Conservation (phyloP, 306 rosid genomes). For the Casuarina glauca region DNA sequence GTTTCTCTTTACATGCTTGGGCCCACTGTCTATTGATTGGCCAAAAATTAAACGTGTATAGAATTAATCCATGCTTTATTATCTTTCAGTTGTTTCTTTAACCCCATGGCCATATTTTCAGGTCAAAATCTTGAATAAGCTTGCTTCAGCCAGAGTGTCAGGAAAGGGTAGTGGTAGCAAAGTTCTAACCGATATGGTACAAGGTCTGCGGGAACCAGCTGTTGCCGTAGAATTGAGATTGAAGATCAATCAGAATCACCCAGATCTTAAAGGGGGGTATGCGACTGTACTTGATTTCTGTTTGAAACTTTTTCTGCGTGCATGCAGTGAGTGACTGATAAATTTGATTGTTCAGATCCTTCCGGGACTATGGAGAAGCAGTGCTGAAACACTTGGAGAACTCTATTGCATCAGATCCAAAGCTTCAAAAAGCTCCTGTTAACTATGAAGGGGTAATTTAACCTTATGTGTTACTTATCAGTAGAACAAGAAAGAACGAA, state of each 20-base stretch:
- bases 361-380: slow-evolving; percentile 86
- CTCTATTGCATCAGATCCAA: slow-evolving; percentile 50
- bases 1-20: neutral
- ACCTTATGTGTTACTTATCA: neutral
- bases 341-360: slow-evolving; percentile 57
- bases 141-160: slow-evolving; percentile 85
- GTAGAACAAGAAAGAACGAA: neutral
- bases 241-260: slow-evolving; percentile 82
- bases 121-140: slow-evolving; percentile 94
- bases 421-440: slow-evolving; percentile 75
- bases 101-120: slow-evolving; percentile 30
- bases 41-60: neutral
- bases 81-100: slow-evolving; percentile 1
- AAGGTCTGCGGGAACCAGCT: slow-evolving; percentile 79
- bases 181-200: slow-evolving; percentile 73
- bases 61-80: neutral
- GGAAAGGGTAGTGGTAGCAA: slow-evolving; percentile 76
- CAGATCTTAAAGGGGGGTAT: slow-evolving; percentile 87
- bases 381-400: slow-evolving; percentile 80
- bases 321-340: slow-evolving; percentile 36
- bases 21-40: neutral
- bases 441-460: slow-evolving; percentile 83
- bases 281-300: slow-evolving; percentile 21
- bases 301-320: slow-evolving; percentile 18
- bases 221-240: slow-evolving; percentile 75